Percentiles rank a stretch among this genome's conserved stretches.
phyloP scores from a whole-genome alignment of 2,329 filamentous ascomycete species.

The Leptographium wingfieldii region DNA sequence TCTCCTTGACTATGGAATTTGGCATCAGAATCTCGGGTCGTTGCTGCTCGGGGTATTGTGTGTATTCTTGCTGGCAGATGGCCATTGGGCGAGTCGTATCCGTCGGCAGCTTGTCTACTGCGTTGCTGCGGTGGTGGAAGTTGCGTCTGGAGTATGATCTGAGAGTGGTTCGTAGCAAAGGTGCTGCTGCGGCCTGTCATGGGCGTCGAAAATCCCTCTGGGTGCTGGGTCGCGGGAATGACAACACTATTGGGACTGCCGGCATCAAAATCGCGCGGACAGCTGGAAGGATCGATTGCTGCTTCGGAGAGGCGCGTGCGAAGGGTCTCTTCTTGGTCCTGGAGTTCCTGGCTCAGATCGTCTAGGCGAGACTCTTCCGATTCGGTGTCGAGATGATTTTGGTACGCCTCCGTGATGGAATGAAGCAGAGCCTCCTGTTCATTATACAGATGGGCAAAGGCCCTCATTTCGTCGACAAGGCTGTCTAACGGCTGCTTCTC shows the following conservation, averaged over 20 bases:
- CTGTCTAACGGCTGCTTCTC: constrained; percentile 32
- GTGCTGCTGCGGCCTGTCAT: constrained; percentile 22
- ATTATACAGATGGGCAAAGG: constrained; percentile 27
- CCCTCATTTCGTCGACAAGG: constrained; percentile 27
- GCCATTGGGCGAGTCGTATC: neutral
- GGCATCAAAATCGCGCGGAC: constrained; percentile 11
- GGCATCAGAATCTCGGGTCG: neutral
- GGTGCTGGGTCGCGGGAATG: constrained; percentile 33
- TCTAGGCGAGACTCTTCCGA: constrained; percentile 38
- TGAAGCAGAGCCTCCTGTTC: constrained; percentile 33
- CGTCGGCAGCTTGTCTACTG: neutral
- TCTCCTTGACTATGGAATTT: constrained; percentile 6
- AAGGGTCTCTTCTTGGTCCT: constrained; percentile 29
- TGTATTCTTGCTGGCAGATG: neutral
- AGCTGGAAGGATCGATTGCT: constrained; percentile 23
- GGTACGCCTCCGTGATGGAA: constrained; percentile 36
- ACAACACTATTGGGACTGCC: constrained; percentile 19
- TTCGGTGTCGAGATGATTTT: constrained; percentile 36
- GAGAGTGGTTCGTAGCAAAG: constrained; percentile 22
- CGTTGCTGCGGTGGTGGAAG: constrained; percentile 12
- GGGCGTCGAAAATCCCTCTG: constrained; percentile 16
- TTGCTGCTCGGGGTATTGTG: neutral
- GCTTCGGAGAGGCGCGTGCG: constrained; percentile 28
- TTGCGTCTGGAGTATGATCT: constrained; percentile 42
- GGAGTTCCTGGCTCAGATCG: constrained; percentile 31